A percentile compares a stretch with the other conserved stretches of the same genome.
These are phyloP conservation scores for Croton laevigatus DNA, from an alignment of 441 rosid species.

Conservation along the genomic window DNA sequence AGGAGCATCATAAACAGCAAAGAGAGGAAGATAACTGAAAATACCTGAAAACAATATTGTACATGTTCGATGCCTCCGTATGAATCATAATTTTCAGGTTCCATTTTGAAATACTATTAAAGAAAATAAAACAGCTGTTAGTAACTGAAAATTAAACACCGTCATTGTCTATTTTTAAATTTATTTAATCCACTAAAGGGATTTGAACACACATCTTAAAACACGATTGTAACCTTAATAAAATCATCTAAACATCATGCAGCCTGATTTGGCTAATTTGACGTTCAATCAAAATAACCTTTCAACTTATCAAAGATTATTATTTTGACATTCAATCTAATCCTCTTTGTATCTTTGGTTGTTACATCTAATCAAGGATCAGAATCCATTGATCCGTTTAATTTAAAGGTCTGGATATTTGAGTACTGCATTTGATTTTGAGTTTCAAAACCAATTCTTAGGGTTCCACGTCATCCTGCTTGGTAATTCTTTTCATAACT, in stretches of 20 bases:
- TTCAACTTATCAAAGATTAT: too few relatives aligned
- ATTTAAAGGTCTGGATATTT: too few relatives aligned
- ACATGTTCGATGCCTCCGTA: constrained; percentile 82
- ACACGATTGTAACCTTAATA: neutral
- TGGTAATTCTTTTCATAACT: too few relatives aligned
- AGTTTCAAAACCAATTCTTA: too few relatives aligned
- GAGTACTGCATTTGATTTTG: too few relatives aligned
- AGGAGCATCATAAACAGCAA: neutral
- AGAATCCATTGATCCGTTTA: too few relatives aligned
- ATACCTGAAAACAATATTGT: constrained; percentile 90
- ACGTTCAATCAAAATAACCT: too few relatives aligned
- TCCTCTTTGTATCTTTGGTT: too few relatives aligned
- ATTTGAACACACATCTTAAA: constrained; percentile 6
- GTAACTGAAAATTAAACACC: constrained; percentile 3
- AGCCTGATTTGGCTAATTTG: too few relatives aligned
- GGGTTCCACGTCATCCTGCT: too few relatives aligned
- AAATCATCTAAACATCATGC: neutral
- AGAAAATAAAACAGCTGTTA: constrained; percentile 6
- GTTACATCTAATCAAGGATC: too few relatives aligned
- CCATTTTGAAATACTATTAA: constrained; percentile 85
- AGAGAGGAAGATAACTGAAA: neutral
- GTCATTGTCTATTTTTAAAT: neutral
- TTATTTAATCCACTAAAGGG: constrained; percentile 6
- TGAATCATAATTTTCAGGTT: constrained; percentile 52
- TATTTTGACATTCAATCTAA: too few relatives aligned